phyloP scores from a whole-genome alignment of 805 yeast species.

The Blastobotrys americana region DNA sequence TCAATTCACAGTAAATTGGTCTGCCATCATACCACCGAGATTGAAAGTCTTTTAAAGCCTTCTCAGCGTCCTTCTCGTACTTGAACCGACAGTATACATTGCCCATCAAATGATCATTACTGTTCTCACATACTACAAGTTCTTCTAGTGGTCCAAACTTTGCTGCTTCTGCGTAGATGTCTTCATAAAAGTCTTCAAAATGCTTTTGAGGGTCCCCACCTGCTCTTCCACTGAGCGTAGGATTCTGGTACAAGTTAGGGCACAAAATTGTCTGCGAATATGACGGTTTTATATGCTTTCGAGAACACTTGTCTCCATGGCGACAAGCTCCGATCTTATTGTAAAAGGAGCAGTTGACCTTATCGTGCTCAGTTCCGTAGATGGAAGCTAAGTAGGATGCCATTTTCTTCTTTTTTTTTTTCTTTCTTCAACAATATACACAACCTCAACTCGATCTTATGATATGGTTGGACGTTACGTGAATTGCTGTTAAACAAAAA shows the following conservation, averaged over 20 bases:
- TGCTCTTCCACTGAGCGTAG: slow-evolving; percentile 35
- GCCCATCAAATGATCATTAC: slow-evolving; percentile 68
- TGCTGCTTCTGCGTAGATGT: slow-evolving; percentile 58
- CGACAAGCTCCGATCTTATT: slow-evolving; percentile 86
- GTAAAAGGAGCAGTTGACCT: slow-evolving; percentile 45
- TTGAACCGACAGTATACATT: slow-evolving; percentile 69
- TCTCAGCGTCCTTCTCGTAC: slow-evolving; percentile 48
- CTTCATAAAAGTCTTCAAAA: slow-evolving; percentile 62
- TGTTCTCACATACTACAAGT: slow-evolving; percentile 74
- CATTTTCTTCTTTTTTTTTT: slow-evolving; percentile 21
- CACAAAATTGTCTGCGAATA: slow-evolving; percentile 58
- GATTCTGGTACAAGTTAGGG: slow-evolving; percentile 58
- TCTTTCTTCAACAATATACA: too few species aligned
- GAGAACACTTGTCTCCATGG: slow-evolving; percentile 82
- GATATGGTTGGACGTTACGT: too few species aligned
- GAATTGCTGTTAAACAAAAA: too few species aligned
- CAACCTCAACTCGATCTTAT: too few species aligned
- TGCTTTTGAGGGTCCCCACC: slow-evolving; percentile 36
- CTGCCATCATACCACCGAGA: slow-evolving; percentile 73
- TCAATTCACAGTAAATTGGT: slow-evolving; percentile 73
- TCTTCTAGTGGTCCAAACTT: slow-evolving; percentile 47
- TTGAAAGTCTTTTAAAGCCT: slow-evolving; percentile 56
- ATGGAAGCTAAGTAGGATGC: slow-evolving; percentile 31
- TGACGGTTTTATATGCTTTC: slow-evolving; percentile 58
- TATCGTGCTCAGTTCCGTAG: slow-evolving; percentile 33